These are phyloP conservation scores for Delitschia confertaspora DNA, from an alignment of 495 filamentous ascomycete species.

Conservation along the genomic window DNA sequence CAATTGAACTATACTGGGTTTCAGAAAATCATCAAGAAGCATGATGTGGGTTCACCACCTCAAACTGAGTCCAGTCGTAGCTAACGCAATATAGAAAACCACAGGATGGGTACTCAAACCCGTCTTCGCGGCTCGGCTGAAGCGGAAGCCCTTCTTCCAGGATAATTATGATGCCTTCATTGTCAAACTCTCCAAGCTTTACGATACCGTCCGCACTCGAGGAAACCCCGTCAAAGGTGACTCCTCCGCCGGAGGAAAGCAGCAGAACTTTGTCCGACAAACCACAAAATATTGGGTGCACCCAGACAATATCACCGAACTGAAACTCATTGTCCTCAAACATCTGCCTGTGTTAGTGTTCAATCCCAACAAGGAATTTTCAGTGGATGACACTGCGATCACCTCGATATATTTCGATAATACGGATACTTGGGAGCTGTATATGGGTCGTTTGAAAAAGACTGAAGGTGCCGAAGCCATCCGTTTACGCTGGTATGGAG, in stretches of 20 bases:
- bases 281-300: slow-evolving; percentile 99
- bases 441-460: slow-evolving; percentile 90
- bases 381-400: slow-evolving; percentile 79
- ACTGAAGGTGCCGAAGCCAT: slow-evolving; percentile 96
- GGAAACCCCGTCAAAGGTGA: slow-evolving; percentile 90
- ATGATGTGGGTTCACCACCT: slow-evolving; percentile 60
- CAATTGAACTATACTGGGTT: slow-evolving; percentile 98
- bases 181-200: slow-evolving; percentile 89
- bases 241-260: slow-evolving; percentile 76
- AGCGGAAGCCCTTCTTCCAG: slow-evolving; percentile 94
- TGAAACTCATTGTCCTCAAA: slow-evolving; percentile 96
- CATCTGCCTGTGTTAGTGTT: slow-evolving; percentile 96
- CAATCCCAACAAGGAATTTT: slow-evolving; percentile 95
- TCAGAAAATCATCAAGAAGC: slow-evolving; percentile 99
- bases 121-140: slow-evolving; percentile 84
- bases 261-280: slow-evolving; percentile 93
- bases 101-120: slow-evolving; percentile 90
- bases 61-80: not conserved
- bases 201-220: slow-evolving; percentile 85
- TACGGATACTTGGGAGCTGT: slow-evolving; percentile 83
- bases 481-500: slow-evolving; percentile 93
- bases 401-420: slow-evolving; percentile 99
- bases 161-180: slow-evolving; percentile 97
- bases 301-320: slow-evolving; percentile 93
- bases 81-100: slow-evolving; percentile 57